Base-by-base conservation (phyloP, 1,284 basidiomycete genomes). In the Abortiporus biennis region DNA sequence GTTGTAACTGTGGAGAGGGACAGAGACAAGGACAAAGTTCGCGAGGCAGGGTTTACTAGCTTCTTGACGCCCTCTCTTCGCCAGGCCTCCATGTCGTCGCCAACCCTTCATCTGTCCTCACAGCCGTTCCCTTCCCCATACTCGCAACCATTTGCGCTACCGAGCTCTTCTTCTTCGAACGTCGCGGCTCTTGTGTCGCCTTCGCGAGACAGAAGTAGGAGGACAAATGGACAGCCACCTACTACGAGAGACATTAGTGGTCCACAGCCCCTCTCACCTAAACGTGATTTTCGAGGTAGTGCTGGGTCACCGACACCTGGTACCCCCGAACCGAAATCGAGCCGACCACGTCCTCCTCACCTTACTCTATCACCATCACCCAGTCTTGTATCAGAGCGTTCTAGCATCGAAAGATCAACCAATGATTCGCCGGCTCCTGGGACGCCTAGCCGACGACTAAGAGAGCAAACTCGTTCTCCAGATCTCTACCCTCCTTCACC, bases 11-110 rank as follows among this genome's bases (percentile, higher is more conserved):
- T 47, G 40, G 44, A 55, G 54, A 56, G 63, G 45, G 64, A 61
- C 43, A 47, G 61, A 38, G 53, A 61, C 40, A 56, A 58, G 47
- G 61, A 62, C 48, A 63, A 52, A 47, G 62, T 62, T 52, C 69
- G 71, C 53, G 62, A 65, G 47, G 72, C 74, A 44, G 79, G 76
- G 41, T 68, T 69, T 54, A 70, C 74, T 42, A 71, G 67, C 55
- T 84, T 75, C 64, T 63, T 71, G 50, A 70, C 76, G 38, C 83
- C 82, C 40, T 81, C 80, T 40, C 60, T 85, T 47, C 72, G 77
- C 45, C 72, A 74, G 49, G 83, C 74, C 40, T 83, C 83, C 39
- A 71, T 80, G 67, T 86, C 84, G 47, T 84, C 83, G 20, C 83
- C 83, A 44, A 70, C 78, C 21, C 60, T 86, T 41, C 77, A 80